Evolutionary conservation across 2,329 filamentous ascomycete genomes (phyloP), one percentile per base, ranked within the genome.

Genomic region (Aspergillus amoenus): DNA sequence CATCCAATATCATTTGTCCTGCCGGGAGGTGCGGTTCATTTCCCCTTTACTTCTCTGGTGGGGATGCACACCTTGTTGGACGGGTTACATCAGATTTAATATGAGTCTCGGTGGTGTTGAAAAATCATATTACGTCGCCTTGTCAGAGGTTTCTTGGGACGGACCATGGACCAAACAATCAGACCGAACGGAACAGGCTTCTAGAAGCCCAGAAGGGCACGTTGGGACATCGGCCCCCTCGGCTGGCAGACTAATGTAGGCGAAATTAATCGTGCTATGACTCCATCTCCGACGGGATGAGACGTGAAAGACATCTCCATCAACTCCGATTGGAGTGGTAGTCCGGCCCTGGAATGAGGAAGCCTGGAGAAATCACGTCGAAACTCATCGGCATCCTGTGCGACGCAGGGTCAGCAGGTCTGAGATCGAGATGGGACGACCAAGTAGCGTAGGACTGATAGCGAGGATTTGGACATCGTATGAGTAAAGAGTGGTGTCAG

Each of bases 361-460:
- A 30, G 27, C 9, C 27, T 30, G 27, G 27, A 30, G 27, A 30
- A 30, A 30, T 30, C 27, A 30, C 27, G 27, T 30, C 2, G 27
- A 30, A 30, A 4, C 27, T 9, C 27, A 30, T 30, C 34, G 12
- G 34, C 15, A 37, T 37, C 34, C 18, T 47, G 43, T 42, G 39
- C 42, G 43, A 47, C 51, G 32, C 34, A 47, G 12, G 32, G 51
- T 47, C 43, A 54, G 34, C 51, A 30, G 42, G 51, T n/a, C 15
- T 46, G n/a, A 43, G 21, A 32, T 50, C 12, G 5, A 42, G 24
- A 61, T 59, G 52, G 55, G 53, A 56, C 47, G 54, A 64, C 62
- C 59, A 21, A 44, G 59, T 30, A 2, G 27, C 62, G 62, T 64
- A 64, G 63, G 62, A 42, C 47, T 41, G 49, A 54, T 58, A 54